These are phyloP conservation scores for Suillus plorans DNA, from an alignment of 768 basidiomycete species.

Conservation along the genomic window DNA sequence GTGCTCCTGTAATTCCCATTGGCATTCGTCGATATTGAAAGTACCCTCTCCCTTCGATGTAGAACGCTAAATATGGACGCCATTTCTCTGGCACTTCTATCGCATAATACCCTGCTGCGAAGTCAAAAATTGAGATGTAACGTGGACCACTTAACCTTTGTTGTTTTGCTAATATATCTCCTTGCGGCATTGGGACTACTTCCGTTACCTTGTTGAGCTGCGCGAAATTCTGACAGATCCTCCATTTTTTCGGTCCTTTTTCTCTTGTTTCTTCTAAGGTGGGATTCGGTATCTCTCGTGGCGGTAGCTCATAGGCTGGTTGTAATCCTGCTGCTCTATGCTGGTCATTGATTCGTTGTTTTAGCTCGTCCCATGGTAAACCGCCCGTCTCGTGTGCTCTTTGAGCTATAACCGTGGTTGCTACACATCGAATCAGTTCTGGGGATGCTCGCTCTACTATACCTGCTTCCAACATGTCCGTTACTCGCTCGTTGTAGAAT, in stretches of 20 bases:
- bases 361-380: not conserved
- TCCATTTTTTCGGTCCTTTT: conserved; percentile 25
- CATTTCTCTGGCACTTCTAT: too few relatives aligned
- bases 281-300: not conserved
- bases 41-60: too few relatives aligned
- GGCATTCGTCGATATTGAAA: too few relatives aligned
- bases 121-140: too few relatives aligned
- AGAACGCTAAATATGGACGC: too few relatives aligned
- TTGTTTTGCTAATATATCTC: conserved; percentile 41
- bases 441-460: not conserved
- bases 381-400: conserved; percentile 20
- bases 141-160: conserved; percentile 15
- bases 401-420: conserved; percentile 34
- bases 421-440: not conserved
- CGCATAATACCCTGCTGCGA: too few relatives aligned
- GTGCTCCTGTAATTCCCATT: too few relatives aligned
- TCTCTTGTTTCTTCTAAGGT: too few relatives aligned
- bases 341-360: conserved; percentile 33
- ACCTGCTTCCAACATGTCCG: not conserved
- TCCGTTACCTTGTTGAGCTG: conserved; percentile 33
- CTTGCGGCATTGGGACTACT: conserved; percentile 32
- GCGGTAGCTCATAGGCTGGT: not conserved
- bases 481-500: not conserved
- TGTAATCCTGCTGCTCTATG: not conserved
- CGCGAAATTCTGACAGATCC: conserved; percentile 14